These are phyloP conservation scores for Fagus sylvatica DNA, from an alignment of 306 rosid genomes.

Conservation along the genomic window DNA sequence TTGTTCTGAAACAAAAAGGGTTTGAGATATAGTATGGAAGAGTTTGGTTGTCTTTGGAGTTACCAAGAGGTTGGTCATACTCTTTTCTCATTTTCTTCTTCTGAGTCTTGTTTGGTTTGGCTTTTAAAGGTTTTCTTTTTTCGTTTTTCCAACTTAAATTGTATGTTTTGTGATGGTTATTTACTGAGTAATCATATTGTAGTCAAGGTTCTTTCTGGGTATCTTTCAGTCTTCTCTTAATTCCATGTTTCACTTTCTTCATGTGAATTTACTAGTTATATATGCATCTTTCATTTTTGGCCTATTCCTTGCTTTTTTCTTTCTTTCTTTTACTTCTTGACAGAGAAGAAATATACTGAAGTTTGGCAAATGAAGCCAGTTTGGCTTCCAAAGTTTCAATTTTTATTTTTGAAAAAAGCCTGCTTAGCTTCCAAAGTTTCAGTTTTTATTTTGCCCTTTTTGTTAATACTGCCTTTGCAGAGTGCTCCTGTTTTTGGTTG, in stretches of 20 bases:
- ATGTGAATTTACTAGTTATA: background rate
- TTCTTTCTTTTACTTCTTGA: background rate
- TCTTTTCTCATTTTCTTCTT: conserved; percentile 8
- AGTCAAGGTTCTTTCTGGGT: background rate
- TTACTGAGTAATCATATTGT: conserved; percentile 12
- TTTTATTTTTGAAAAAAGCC: background rate
- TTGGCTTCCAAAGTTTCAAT: background rate
- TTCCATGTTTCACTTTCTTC: conserved; percentile 8
- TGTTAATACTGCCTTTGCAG: background rate
- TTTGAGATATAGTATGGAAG: conserved; percentile 47
- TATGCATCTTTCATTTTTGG: background rate
- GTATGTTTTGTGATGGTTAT: conserved; percentile 4
- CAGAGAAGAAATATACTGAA: background rate
- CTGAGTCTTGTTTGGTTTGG: conserved; percentile 9
- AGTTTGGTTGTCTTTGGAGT: conserved; percentile 45
- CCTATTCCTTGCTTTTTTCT: background rate
- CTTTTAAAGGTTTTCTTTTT: conserved; percentile 5
- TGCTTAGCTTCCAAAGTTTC: background rate
- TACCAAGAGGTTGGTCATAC: conserved; percentile 58
- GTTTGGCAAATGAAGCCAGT: background rate
- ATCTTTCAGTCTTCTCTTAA: conserved; percentile 25
- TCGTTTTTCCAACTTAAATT: background rate
- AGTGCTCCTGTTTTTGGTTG: background rate
- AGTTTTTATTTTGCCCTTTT: background rate
- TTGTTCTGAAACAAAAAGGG: conserved; percentile 3